Evolutionary conservation across 345 rosid species (phyloP), one percentile per base, ranked within the genome.

Genomic region (Alliaria petiolata): DNA sequence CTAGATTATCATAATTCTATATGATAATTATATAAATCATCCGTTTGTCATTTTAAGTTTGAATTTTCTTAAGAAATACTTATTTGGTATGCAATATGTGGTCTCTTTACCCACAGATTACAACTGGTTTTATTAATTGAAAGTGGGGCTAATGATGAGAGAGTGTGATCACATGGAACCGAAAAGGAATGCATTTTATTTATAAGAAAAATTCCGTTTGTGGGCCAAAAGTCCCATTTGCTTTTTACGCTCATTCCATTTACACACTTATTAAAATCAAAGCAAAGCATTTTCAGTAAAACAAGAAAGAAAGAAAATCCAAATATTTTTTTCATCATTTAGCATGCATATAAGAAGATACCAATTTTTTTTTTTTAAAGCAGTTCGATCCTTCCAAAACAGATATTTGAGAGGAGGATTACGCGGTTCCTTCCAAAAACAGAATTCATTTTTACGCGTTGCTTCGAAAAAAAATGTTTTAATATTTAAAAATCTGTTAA

Each of bases 321-420:
- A 38, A 10, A 10, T 5, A 39, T 39, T 39, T 14, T 39, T 12
- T 5, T 42, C 45, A 14, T 42, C 0, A 40, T 13, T 40, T 40
- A 39, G 12, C 44, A 4, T 14, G 2, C 4, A 40, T 42, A 42
- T 42, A 5, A 5, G 13, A 14, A 42, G n/a, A n/a, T n/a, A n/a
- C n/a, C n/a, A n/a, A n/a, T n/a, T n/a, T n/a, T n/a, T n/a, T n/a
- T n/a, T n/a, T n/a, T n/a, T n/a, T n/a, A n/a, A n/a, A n/a, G 60
- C 71, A 45, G 72, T 67, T 55, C n/a, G n/a, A n/a, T n/a, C 26
- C 43, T 55, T 49, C 72, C 35, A 60, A 57, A 68, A 68, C 55
- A 31, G 36, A 44, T 28, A 1, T 10, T 33, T 55, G 25, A 22
- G 25, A 22, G 25, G 25, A 22, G 25, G 3, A 22, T 22, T 22